Evolutionary conservation across 2,329 filamentous ascomycete species (phyloP), one percentile per base, ranked within the genome.

Genomic region (Colletotrichum incanum): DNA sequence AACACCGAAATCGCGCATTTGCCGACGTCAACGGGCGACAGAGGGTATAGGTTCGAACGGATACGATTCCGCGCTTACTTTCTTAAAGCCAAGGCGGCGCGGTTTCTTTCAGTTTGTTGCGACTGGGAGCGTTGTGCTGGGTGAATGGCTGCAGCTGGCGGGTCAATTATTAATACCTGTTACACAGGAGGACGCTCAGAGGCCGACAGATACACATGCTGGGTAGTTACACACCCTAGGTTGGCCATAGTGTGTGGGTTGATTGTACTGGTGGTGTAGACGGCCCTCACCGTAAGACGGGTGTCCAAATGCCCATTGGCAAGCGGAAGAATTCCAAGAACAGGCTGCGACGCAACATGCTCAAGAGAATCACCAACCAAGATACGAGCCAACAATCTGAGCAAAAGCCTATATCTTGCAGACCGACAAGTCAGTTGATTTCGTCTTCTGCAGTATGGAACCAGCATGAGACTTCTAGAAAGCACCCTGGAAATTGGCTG

Each of bases 241-340:
- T 64, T 59, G 52, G 52, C 18, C 41, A 12, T 60, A 63, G 50
- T 26, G 50, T 43, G 41, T 31, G 11, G 34, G 6, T 37, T 37
- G 34, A 8, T 5, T 26, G 31, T 43, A 18, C 26, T 23, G 16
- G 52, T 64, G 59, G 52, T 64, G 59, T 41, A 37, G 60, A 65
- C 59, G 69, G 52, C 52, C 3, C 59, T 72, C 60, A 61, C 65
- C 70, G 54, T 65, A 28, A 69, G 69, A 72, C 69, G 59, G 69
- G 23, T 62, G 37, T 37, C 56, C 41, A 28, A 50, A 41, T 54
- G 64, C 47, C 67, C 28, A 49, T 61, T n/a, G 39, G 54, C 31
- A 52, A 58, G 60, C 66, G 52, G 43, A 69, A 69, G 23, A 58
- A 39, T 64, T 45, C 37, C 52, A 65, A 52, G 34, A 26, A 23